Evolutionary conservation across 805 yeast genomes (phyloP).

Genomic region (Ogataea saltuana): DNA sequence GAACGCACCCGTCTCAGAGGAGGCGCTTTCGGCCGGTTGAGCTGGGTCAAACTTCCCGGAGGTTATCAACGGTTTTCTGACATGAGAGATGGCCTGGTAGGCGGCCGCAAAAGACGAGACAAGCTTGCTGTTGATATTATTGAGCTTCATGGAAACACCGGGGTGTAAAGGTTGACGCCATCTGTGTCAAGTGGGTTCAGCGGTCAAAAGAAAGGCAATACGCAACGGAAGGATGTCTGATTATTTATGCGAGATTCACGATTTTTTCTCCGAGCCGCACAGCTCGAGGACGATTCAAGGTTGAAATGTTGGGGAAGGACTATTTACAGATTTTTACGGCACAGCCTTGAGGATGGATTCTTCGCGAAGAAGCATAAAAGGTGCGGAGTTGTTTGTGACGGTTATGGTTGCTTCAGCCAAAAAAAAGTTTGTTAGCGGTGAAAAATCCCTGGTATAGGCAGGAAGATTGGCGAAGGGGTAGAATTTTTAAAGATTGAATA

Average conservation of each 20-base stretch:
- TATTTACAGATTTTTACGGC: background rate
- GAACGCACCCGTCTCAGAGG: too few relatives aligned
- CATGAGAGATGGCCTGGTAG: conserved; percentile 15
- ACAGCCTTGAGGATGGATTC: background rate
- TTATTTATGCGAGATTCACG: conserved; percentile 6
- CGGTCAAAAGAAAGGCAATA: background rate
- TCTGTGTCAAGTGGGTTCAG: too few relatives aligned
- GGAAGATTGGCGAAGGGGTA: conserved; percentile 5
- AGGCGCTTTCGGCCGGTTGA: background rate
- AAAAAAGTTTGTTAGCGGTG: conserved; percentile 10
- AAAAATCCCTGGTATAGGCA: too few relatives aligned
- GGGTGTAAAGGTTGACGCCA: too few relatives aligned
- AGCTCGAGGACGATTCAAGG: conserved; percentile 1
- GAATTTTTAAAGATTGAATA: too few relatives aligned
- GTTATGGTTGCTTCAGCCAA: conserved; percentile 11
- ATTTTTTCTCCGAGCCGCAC: conserved; percentile 6
- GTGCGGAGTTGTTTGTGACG: conserved; percentile 2
- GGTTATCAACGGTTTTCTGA: conserved; percentile 15
- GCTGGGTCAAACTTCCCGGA: conserved; percentile 1
- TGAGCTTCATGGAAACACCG: conserved; percentile 15
- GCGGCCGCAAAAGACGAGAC: conserved; percentile 18
- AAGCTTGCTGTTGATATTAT: conserved; percentile 12
- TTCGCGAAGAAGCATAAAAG: conserved; percentile 1
- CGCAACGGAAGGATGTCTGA: background rate
- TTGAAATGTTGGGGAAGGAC: conserved; percentile 11